Evolutionary conservation across 148 eudicot genomes (phyloP).

Genomic region (Dianthus caryophyllus): DNA sequence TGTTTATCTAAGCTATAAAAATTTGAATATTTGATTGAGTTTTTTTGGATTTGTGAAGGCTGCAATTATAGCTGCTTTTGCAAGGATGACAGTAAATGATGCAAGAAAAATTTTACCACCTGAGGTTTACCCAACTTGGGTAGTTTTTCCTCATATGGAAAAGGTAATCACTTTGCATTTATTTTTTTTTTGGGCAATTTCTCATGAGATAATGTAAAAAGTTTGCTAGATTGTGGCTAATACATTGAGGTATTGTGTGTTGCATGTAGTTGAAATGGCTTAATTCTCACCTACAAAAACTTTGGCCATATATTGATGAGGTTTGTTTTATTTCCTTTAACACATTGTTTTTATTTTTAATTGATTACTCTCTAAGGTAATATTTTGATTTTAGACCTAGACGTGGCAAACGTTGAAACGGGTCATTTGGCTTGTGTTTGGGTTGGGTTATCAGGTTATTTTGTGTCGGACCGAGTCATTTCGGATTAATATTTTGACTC

Average conservation of each 20-base stretch:
- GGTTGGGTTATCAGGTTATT: too few species aligned
- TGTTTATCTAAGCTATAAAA: not conserved
- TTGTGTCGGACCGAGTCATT: too few species aligned
- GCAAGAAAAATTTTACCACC: slow-evolving; percentile 61
- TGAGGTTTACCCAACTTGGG: slow-evolving; percentile 69
- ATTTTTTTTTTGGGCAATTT: too few species aligned
- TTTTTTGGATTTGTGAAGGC: slow-evolving; percentile 41
- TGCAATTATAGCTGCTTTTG: slow-evolving; percentile 48
- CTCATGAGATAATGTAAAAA: not conserved
- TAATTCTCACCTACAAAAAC: slow-evolving; percentile 56
- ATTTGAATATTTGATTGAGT: not conserved
- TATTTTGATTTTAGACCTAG: too few species aligned
- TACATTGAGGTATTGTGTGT: not conserved
- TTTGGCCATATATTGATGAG: slow-evolving; percentile 87
- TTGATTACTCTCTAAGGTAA: too few species aligned
- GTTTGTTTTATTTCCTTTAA: slow-evolving; percentile 27
- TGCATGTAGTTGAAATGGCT: slow-evolving; percentile 74
- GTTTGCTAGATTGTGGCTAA: slow-evolving; percentile 12
- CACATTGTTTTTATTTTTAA: too few species aligned
- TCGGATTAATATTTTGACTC: too few species aligned
- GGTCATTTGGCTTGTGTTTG: too few species aligned
- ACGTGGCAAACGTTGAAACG: too few species aligned
- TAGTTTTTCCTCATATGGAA: slow-evolving; percentile 62
- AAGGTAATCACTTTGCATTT: slow-evolving; percentile 39
- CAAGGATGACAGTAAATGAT: slow-evolving; percentile 66